Evolutionary conservation across 2,329 filamentous ascomycete genomes (phyloP).

Genomic region (Fusarium sp.): DNA sequence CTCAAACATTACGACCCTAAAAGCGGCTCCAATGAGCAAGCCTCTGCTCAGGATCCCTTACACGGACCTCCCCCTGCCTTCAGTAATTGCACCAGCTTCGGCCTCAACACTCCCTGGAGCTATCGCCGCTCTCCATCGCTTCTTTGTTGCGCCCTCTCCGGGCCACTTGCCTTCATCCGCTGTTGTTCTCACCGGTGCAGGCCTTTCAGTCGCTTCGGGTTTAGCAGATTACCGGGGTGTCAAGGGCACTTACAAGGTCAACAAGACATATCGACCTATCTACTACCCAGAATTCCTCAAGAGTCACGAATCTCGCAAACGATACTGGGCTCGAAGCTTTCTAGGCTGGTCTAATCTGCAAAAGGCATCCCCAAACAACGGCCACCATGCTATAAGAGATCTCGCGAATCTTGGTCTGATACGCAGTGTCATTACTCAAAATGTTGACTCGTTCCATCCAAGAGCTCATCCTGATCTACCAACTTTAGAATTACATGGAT

Average conservation of each 20-base stretch:
- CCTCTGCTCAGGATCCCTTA: constrained; percentile 90
- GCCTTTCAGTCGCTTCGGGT: constrained; percentile 92
- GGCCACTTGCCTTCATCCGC: constrained; percentile 58
- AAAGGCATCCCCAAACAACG: constrained; percentile 80
- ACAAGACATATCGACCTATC: constrained; percentile 89
- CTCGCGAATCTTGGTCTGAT: constrained; percentile 79
- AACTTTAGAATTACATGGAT: constrained; percentile 91
- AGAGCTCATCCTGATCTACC: constrained; percentile 77
- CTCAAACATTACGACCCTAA: neutral
- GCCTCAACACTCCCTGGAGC: constrained; percentile 78
- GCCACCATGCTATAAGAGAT: constrained; percentile 80
- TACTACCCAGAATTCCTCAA: constrained; percentile 90
- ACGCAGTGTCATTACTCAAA: constrained; percentile 86
- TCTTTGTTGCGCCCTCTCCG: constrained; percentile 73
- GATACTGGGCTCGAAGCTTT: constrained; percentile 97
- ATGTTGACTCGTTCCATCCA: constrained; percentile 94
- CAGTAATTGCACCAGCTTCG: constrained; percentile 76
- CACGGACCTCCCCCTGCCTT: constrained; percentile 81
- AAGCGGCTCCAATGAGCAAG: constrained; percentile 64
- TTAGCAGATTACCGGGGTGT: constrained; percentile 91
- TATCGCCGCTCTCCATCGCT: constrained; percentile 78
- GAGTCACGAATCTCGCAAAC: constrained; percentile 84
- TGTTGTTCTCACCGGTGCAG: constrained; percentile 77
- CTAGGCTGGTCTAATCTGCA: constrained; percentile 88
- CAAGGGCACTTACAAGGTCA: constrained; percentile 91